Conservation (phyloP, 192 early-diverging fungal genomes). For the Helicostylum pulchrum region DNA sequence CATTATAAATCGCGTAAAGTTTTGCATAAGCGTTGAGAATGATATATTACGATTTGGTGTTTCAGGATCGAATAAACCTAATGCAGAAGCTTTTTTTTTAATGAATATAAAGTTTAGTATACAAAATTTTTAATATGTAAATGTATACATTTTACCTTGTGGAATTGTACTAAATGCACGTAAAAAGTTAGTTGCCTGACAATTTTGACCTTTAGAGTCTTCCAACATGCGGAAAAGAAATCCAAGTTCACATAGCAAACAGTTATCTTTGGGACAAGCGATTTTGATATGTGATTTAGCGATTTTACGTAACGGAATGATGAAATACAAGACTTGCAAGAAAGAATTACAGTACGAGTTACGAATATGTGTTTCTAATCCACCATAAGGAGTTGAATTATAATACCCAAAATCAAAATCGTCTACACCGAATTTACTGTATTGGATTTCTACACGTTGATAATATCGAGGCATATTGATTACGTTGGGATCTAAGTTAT, state of each 20-base stretch:
- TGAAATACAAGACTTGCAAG: slow-evolving; percentile 83
- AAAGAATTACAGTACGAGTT: slow-evolving; percentile 91
- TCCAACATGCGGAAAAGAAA: slow-evolving; percentile 92
- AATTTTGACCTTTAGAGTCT: slow-evolving; percentile 86
- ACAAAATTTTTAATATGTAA: neutral
- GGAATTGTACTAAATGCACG: slow-evolving; percentile 78
- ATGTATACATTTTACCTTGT: slow-evolving; percentile 54
- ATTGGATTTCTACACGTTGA: slow-evolving; percentile 79
- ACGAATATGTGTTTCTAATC: slow-evolving; percentile 87
- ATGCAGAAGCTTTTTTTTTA: slow-evolving; percentile 57
- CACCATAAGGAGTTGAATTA: slow-evolving; percentile 83
- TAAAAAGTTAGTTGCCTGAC: slow-evolving; percentile 93
- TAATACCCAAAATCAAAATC: slow-evolving; percentile 99
- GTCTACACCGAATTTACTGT: slow-evolving; percentile 93
- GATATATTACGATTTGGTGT: slow-evolving; percentile 52
- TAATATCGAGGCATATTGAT: slow-evolving; percentile 66
- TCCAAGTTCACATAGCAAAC: slow-evolving; percentile 89
- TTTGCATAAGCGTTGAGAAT: slow-evolving; percentile 79
- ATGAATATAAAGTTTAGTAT: no score
- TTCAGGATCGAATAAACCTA: slow-evolving; percentile 89
- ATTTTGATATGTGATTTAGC: slow-evolving; percentile 70
- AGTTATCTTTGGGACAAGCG: slow-evolving; percentile 69
- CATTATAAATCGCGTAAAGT: slow-evolving; percentile 85
- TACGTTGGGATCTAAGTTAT: slow-evolving; percentile 29
- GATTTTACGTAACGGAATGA: slow-evolving; percentile 57